A percentile compares a stretch with the other conserved stretches of the same genome.
Conservation (phyloP, 441 rosid genomes). For the Gossypium trilobum region DNA sequence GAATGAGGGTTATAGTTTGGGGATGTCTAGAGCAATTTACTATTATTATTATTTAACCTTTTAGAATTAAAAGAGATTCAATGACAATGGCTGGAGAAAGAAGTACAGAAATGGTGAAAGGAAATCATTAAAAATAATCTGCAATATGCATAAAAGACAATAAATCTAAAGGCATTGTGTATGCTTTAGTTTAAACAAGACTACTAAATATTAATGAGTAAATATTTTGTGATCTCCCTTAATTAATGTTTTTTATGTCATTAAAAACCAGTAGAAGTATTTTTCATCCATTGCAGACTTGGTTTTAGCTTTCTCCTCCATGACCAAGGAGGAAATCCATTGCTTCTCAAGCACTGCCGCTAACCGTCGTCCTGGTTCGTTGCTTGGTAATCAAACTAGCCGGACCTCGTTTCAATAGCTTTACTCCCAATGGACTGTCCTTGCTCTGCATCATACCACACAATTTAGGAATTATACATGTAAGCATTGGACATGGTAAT, state of each 20-base stretch:
- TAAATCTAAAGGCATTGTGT: background rate
- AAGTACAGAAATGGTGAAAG: background rate
- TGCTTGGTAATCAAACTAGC: conserved; percentile 25
- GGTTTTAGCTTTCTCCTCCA: background rate
- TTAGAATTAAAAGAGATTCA: too few species aligned
- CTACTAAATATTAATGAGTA: background rate
- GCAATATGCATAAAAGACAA: background rate
- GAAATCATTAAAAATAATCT: background rate
- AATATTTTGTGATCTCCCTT: background rate
- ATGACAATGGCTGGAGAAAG: too few species aligned
- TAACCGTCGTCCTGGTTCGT: conserved; percentile 9
- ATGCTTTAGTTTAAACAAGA: background rate
- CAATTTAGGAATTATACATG: background rate
- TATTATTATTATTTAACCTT: too few species aligned
- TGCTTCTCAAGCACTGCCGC: conserved; percentile 21
- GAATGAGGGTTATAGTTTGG: too few species aligned
- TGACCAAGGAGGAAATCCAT: background rate
- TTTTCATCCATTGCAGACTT: background rate
- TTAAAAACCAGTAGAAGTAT: background rate
- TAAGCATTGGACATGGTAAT: background rate
- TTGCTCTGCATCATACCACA: conserved; percentile 28
- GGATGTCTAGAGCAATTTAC: too few species aligned
- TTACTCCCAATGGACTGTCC: conserved; percentile 32
- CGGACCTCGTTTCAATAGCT: conserved; percentile 32
- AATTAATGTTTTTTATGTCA: background rate